These are phyloP conservation scores for Zostera marina DNA, from an alignment of 116 monocot species.

Conservation along the genomic window DNA sequence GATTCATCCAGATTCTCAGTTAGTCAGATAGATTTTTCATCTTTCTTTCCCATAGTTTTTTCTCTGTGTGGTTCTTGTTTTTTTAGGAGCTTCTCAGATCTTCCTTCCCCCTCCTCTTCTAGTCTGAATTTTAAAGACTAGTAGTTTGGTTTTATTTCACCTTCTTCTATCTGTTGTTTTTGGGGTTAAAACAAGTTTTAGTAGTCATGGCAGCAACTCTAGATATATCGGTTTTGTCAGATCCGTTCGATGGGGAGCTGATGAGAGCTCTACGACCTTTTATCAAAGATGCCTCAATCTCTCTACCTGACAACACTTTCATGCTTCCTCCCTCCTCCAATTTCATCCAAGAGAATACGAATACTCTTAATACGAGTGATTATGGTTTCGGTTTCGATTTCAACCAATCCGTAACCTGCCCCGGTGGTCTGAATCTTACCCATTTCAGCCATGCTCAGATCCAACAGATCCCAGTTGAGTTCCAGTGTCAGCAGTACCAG, in stretches of 20 bases:
- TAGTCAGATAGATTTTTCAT: no score
- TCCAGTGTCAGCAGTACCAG: constrained; percentile 19
- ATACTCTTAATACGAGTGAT: background rate
- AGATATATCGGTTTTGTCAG: constrained; percentile 27
- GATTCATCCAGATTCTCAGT: constrained; percentile 18
- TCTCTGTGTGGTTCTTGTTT: constrained; percentile 2
- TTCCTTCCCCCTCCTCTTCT: background rate
- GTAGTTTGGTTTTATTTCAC: background rate
- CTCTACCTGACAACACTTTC: background rate
- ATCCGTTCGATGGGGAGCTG: constrained; percentile 34
- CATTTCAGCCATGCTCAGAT: constrained; percentile 49
- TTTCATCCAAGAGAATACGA: background rate
- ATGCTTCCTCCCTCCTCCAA: background rate
- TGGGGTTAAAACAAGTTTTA: background rate
- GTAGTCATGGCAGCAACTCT: constrained; percentile 47
- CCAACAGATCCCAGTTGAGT: constrained; percentile 49
- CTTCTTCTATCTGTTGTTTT: background rate
- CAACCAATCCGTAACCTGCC: background rate
- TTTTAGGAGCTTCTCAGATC: constrained; percentile 4
- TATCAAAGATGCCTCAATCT: constrained; percentile 45
- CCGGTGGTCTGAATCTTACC: constrained; percentile 11
- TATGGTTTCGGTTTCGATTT: no score
- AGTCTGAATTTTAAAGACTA: background rate
- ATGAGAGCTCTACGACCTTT: constrained; percentile 81
- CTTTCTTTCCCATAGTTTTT: constrained; percentile 1